Base-by-base conservation (phyloP, 1,139 yeast species). In the Fermentozyma sake region DNA sequence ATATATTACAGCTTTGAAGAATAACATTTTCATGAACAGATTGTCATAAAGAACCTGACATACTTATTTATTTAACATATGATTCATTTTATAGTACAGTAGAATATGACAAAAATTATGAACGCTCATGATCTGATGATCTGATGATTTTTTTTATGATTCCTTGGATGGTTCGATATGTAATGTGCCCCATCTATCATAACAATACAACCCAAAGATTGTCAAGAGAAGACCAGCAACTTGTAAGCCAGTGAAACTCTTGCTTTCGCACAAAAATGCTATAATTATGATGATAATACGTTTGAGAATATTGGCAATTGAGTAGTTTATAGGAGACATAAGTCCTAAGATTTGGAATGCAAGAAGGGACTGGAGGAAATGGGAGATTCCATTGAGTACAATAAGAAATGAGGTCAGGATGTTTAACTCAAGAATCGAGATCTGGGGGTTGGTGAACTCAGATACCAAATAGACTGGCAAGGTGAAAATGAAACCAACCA, bases 331-430 rank as follows among this genome's bases (percentile, higher is more conserved):
- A 1, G 97, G 93, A 9, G 89, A 75, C 18, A 89, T 75, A 52
- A 77, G 61, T 7, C 96, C 96, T 42, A 89, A 72, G 26, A 89
- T 75, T 55, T 86, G 95, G 57, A 89, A 89, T 18, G 96, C 96
- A 32, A 87, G 61, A 48, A 89, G 63, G 27, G 93, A 82, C 58
- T 89, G 97, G 33, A 78, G 53, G 46, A 87, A 89, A 58, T 89
- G 97, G 9, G 87, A 70, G 4, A 78, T 39, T 5, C 96, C 96
- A 54, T 89, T 81, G 8, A 78, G 32, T 8, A 71, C 18, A 16
- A 79, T 62, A 24, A 76, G 48, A 0, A 39, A 23, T 2, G 59
- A 23, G 3, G 68, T 58, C 8, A 48, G 40, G 1, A 47, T 20
- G 21, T 63, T 55, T 26, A 79, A 43, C 25, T 52, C 44, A 50